A percentile compares a stretch with the other conserved stretches of the same genome.
Evolutionary conservation across 352 stramenopile species (phyloP).

Genomic region (Peronospora farinosa): DNA sequence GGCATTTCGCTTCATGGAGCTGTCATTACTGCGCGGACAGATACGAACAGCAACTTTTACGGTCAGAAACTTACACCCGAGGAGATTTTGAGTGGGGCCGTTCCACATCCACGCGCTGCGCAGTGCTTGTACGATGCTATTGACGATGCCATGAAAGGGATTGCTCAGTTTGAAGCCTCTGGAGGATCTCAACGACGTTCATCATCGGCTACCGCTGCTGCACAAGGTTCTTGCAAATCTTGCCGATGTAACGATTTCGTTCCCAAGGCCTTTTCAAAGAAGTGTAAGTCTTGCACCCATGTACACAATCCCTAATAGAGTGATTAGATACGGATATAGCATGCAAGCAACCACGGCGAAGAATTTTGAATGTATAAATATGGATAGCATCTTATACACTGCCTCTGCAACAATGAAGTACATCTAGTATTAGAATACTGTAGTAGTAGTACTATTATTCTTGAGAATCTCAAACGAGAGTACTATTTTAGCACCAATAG

Average conservation of each 20-base stretch:
- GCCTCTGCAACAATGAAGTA: no score
- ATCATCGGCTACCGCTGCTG: constrained; percentile 11
- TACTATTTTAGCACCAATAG: no score
- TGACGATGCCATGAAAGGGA: constrained; percentile 53
- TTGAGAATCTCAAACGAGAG: no score
- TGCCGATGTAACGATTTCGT: constrained; percentile 56
- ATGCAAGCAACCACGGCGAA: constrained; percentile 4
- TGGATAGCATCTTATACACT: no score
- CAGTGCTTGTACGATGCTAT: constrained; percentile 79
- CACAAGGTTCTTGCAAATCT: constrained; percentile 34
- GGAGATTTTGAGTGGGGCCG: constrained; percentile 59
- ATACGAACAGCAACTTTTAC: constrained; percentile 95
- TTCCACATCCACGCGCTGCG: constrained; percentile 52
- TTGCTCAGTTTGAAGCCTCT: constrained; percentile 54
- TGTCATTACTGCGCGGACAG: constrained; percentile 83
- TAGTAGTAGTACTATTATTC: no score
- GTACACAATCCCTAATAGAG: constrained; percentile 33
- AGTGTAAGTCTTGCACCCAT: constrained; percentile 69
- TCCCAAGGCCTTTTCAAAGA: constrained; percentile 65
- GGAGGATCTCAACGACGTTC: constrained; percentile 8
- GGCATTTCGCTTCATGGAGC: constrained; percentile 91
- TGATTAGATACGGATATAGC: not conserved
- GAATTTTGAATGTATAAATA: no score
- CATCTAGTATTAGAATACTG: no score
- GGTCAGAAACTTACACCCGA: constrained; percentile 74